Percentiles rank a stretch among this genome's conserved stretches.
Conservation (phyloP, 768 basidiomycete genomes). For the Naganishia friedmannii region DNA sequence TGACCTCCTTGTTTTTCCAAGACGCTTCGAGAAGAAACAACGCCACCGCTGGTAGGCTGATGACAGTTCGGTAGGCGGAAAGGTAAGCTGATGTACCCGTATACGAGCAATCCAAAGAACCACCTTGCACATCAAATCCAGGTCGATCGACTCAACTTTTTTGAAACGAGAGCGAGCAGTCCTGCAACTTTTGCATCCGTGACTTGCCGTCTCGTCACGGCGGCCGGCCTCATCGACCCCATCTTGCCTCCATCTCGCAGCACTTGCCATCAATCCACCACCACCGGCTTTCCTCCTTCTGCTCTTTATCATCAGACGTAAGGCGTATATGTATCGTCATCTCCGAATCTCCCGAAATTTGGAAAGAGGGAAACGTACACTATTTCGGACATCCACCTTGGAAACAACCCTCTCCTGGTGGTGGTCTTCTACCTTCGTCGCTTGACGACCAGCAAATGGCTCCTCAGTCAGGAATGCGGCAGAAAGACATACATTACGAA, state of each 20-base stretch:
- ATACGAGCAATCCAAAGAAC: neutral
- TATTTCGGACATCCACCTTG: no score
- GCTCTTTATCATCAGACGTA: no score
- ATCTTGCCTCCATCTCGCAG: no score
- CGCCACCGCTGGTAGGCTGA: neutral
- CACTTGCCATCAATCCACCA: neutral
- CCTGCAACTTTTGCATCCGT: conserved; percentile 22
- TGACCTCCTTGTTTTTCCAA: neutral
- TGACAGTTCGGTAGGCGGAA: neutral
- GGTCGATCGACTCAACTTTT: conserved; percentile 22
- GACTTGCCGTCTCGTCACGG: neutral
- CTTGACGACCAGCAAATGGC: no score
- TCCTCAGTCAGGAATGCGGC: no score
- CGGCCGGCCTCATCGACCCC: neutral
- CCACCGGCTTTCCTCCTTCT: no score
- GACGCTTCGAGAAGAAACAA: neutral
- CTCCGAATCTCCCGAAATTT: no score
- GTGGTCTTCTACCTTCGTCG: neutral
- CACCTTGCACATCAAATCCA: neutral
- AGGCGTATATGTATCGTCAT: no score
- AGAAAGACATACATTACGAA: neutral
- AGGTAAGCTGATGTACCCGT: neutral
- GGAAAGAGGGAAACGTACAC: no score
- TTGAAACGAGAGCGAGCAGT: conserved; percentile 6
- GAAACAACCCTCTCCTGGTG: no score